A percentile compares a stretch with the other conserved stretches of the same genome.
phyloP scores from a whole-genome alignment of 2,329 filamentous ascomycete genomes.

The Fusarium sterilihyphosum region DNA sequence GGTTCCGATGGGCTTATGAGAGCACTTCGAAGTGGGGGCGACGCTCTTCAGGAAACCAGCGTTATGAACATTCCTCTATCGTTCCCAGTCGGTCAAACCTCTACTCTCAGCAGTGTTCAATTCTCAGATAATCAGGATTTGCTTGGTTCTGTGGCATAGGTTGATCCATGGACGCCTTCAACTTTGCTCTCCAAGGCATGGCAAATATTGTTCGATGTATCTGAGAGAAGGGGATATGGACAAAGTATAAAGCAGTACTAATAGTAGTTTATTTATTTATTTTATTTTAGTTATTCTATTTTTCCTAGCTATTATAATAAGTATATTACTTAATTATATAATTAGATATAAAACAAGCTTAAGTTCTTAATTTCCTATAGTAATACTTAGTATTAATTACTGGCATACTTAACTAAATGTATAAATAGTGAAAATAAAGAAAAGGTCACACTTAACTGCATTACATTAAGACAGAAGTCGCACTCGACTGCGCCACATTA shows the following conservation, averaged over 20 bases:
- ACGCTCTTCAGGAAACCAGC: background rate
- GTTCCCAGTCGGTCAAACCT: background rate
- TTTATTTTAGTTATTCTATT: accelerated
- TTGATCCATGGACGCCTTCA: accelerated
- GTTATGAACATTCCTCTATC: background rate
- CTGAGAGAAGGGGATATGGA: background rate
- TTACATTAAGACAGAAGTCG: too few species aligned
- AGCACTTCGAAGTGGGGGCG: accelerated
- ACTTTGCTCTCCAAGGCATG: accelerated
- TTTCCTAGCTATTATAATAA: accelerated
- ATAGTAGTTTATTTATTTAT: background rate
- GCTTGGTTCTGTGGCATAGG: background rate
- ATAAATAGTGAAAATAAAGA: too few species aligned
- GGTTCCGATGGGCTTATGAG: accelerated
- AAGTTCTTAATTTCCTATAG: too few species aligned
- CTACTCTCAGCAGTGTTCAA: background rate
- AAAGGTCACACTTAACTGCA: too few species aligned
- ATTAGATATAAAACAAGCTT: too few species aligned
- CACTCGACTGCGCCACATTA: too few species aligned
- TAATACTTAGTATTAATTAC: too few species aligned
- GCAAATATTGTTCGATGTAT: accelerated
- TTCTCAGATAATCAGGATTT: background rate
- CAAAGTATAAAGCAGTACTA: background rate
- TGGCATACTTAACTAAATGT: too few species aligned
- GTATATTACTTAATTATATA: too few species aligned